These are phyloP conservation scores for Ophiocordyceps sinensis DNA, from an alignment of 2,329 filamentous ascomycete genomes.

Conservation along the genomic window DNA sequence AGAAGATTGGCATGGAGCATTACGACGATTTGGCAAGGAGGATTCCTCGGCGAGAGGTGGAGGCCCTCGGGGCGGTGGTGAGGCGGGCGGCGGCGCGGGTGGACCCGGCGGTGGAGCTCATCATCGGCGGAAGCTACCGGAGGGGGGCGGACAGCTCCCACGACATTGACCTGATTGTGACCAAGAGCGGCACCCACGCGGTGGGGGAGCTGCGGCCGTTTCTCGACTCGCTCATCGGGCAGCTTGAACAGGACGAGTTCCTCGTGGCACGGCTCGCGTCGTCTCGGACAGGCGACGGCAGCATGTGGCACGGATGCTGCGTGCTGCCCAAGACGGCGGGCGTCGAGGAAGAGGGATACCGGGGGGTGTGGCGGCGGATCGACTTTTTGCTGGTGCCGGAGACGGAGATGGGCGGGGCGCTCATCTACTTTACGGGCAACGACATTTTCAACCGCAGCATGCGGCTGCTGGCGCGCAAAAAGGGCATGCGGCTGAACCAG, in stretches of 20 bases:
- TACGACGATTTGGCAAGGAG: constrained; percentile 66
- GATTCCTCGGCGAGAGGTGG: constrained; percentile 66
- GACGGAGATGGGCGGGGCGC: constrained; percentile 63
- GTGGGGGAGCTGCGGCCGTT: constrained; percentile 44
- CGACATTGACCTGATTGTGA: constrained; percentile 79
- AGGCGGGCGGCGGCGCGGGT: constrained; percentile 39
- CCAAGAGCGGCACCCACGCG: constrained; percentile 42
- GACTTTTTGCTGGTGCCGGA: constrained; percentile 76
- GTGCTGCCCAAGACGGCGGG: constrained; percentile 39
- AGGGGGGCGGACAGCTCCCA: constrained; percentile 60
- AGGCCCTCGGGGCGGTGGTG: constrained; percentile 52
- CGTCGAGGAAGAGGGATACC: constrained; percentile 17
- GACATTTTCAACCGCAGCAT: constrained; percentile 89
- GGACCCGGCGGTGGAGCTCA: constrained; percentile 51
- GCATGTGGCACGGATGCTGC: constrained; percentile 83
- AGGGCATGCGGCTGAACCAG: constrained; percentile 76
- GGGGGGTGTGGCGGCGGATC: constrained; percentile 58
- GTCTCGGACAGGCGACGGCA: constrained; percentile 35
- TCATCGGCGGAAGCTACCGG: constrained; percentile 74
- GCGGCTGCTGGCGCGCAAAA: constrained; percentile 63
- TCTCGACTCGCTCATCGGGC: constrained; percentile 46
- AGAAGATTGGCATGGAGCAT: constrained; percentile 63
- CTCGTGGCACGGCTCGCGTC: constrained; percentile 56
- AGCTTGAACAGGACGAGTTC: constrained; percentile 47
- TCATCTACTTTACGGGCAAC: constrained; percentile 94